Conservation (phyloP, 768 basidiomycete species). For the Krasilnikovozyma curviuscula region DNA sequence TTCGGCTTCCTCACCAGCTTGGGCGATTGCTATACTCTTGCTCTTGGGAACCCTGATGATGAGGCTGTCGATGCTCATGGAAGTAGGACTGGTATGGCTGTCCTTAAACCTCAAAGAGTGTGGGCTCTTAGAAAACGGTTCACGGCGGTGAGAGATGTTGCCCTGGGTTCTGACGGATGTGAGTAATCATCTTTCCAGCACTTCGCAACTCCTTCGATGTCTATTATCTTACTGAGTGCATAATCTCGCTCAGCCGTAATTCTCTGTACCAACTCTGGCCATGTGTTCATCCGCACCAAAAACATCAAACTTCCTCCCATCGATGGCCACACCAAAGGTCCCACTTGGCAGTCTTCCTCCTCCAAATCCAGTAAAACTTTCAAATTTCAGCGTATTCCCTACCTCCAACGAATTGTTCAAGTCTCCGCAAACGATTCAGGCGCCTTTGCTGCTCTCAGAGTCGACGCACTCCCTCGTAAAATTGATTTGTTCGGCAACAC, state of each 20-base stretch:
- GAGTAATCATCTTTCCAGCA: too few relatives aligned
- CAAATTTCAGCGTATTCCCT: constrained; percentile 63
- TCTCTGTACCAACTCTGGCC: constrained; percentile 83
- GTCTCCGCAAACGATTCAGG: constrained; percentile 77
- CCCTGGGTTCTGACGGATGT: constrained; percentile 68
- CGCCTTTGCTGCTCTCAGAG: constrained; percentile 63
- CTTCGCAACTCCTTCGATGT: too few relatives aligned
- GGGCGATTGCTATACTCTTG: constrained; percentile 83
- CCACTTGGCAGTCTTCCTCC: background rate
- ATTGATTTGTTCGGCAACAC: constrained; percentile 39
- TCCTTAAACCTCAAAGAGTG: constrained; percentile 60
- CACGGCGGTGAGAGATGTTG: constrained; percentile 55
- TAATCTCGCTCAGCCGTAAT: too few relatives aligned
- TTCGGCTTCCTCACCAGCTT: constrained; percentile 67
- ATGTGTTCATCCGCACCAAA: constrained; percentile 69
- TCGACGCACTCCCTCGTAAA: constrained; percentile 43
- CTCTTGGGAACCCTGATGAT: constrained; percentile 27
- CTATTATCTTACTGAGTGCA: too few relatives aligned
- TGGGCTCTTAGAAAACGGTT: constrained; percentile 79
- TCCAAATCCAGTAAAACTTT: constrained; percentile 17
- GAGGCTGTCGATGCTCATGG: constrained; percentile 13
- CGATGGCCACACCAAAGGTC: constrained; percentile 4
- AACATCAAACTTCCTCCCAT: constrained; percentile 30
- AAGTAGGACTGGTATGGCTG: constrained; percentile 27
- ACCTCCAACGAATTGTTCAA: constrained; percentile 61